These are phyloP conservation scores for Puccinia hordei DNA, from an alignment of 1,284 basidiomycete species.

Conservation along the genomic window DNA sequence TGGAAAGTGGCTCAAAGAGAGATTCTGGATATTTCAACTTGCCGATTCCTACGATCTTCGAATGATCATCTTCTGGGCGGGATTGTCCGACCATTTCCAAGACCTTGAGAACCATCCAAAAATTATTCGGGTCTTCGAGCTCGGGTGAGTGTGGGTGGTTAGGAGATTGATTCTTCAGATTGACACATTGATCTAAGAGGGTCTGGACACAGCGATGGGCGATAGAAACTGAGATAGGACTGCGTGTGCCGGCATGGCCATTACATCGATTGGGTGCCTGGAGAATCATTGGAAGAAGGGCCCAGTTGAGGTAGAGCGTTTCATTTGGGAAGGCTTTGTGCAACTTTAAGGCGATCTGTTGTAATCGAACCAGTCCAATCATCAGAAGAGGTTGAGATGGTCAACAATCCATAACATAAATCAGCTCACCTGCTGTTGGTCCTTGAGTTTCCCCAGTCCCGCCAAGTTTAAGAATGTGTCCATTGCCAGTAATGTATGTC, in stretches of 20 bases:
- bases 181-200: constrained; percentile 13
- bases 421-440: constrained; percentile 22
- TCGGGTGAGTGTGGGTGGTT: not conserved
- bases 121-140: constrained; percentile 35
- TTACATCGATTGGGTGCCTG: constrained; percentile 24
- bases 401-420: not conserved
- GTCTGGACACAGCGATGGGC: constrained; percentile 44
- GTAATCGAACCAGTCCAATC: not conserved
- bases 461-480: constrained; percentile 18
- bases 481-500: not conserved
- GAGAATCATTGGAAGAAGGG: constrained; percentile 31
- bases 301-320: constrained; percentile 29
- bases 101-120: constrained; percentile 46
- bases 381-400: not conserved
- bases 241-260: constrained; percentile 10
- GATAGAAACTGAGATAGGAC: constrained; percentile 37
- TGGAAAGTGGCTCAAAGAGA: constrained; percentile 21
- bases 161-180: not conserved
- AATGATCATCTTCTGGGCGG: not conserved
- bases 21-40: constrained; percentile 33
- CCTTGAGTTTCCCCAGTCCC: not conserved
- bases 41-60: constrained; percentile 29
- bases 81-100: constrained; percentile 38
- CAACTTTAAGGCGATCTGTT: constrained; percentile 38
- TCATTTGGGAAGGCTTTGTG: constrained; percentile 46